Evolutionary conservation across 2,329 filamentous ascomycete genomes (phyloP).

Genomic region (Cladosporium velox): DNA sequence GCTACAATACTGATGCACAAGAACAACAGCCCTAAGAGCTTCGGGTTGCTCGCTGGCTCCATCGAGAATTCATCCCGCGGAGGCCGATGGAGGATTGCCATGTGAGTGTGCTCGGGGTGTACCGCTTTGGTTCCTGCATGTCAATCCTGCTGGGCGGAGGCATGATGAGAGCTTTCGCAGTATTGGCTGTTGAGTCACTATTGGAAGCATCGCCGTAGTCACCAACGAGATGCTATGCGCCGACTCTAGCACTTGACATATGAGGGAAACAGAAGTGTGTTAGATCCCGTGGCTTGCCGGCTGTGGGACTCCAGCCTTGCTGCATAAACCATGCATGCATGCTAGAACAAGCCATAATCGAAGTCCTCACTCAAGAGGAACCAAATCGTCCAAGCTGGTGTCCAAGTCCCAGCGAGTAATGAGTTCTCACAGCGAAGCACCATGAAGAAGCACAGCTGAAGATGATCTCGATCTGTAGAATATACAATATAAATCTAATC

Average conservation of each 20-base stretch:
- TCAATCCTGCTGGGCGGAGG: not conserved
- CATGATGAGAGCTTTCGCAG: not conserved
- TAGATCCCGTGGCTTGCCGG: not conserved
- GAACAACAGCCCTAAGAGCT: not conserved
- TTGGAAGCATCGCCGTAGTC: not conserved
- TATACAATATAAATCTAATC: not conserved
- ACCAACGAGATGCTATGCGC: not conserved
- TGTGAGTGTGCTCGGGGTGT: not conserved
- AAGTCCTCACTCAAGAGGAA: too few relatives aligned
- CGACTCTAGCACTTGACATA: not conserved
- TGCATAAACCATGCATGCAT: not conserved
- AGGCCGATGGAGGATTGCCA: not conserved
- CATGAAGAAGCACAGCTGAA: not conserved
- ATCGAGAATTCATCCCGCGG: not conserved
- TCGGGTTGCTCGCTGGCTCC: not conserved
- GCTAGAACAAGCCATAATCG: not conserved
- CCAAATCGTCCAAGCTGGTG: not conserved
- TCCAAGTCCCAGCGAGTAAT: not conserved
- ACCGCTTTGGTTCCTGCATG: not conserved
- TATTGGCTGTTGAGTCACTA: not conserved
- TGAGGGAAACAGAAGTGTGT: not conserved
- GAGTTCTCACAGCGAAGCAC: not conserved
- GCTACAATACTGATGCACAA: not conserved
- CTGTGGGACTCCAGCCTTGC: not conserved
- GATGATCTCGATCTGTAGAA: not conserved